These are phyloP conservation scores for Melampsora abietis-canadensis DNA, from an alignment of 1,284 basidiomycete genomes.

Conservation along the genomic window DNA sequence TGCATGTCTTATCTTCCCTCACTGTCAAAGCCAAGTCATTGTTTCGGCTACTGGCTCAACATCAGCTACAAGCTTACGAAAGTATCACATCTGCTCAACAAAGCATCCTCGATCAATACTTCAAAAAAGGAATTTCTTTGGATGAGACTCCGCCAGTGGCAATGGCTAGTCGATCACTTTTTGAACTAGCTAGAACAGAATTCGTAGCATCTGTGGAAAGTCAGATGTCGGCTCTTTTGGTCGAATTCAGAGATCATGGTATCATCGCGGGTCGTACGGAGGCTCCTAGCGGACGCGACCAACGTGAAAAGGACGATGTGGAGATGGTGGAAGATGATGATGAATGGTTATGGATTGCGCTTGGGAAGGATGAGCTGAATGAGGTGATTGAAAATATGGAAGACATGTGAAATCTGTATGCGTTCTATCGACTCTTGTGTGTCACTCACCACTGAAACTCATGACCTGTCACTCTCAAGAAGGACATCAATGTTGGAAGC, in stretches of 20 bases:
- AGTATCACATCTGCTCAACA: slow-evolving; percentile 39
- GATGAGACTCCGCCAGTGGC: slow-evolving; percentile 54
- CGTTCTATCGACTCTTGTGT: no score
- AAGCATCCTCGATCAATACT: slow-evolving; percentile 26
- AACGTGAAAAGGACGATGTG: slow-evolving; percentile 53
- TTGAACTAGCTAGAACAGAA: slow-evolving; percentile 63
- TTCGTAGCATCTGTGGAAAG: slow-evolving; percentile 85
- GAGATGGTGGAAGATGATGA: slow-evolving; percentile 57
- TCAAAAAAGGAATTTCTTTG: slow-evolving; percentile 22
- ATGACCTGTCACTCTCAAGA: no score
- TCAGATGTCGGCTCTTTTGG: slow-evolving; percentile 71
- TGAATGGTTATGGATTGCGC: slow-evolving; percentile 70
- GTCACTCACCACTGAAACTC: no score
- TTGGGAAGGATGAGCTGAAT: slow-evolving; percentile 64
- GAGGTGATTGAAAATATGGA: slow-evolving; percentile 60
- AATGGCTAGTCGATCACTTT: slow-evolving; percentile 43
- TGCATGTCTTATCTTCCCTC: slow-evolving; percentile 78
- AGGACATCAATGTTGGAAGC: no score
- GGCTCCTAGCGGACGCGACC: slow-evolving; percentile 54
- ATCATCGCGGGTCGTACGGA: slow-evolving; percentile 63
- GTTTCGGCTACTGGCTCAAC: slow-evolving; percentile 46
- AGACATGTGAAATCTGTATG: background rate
- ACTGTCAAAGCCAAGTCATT: slow-evolving; percentile 68
- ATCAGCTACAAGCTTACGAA: slow-evolving; percentile 35
- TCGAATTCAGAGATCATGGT: slow-evolving; percentile 84